Conservation (phyloP, 345 rosid genomes). For the Ceriops decandra region DNA sequence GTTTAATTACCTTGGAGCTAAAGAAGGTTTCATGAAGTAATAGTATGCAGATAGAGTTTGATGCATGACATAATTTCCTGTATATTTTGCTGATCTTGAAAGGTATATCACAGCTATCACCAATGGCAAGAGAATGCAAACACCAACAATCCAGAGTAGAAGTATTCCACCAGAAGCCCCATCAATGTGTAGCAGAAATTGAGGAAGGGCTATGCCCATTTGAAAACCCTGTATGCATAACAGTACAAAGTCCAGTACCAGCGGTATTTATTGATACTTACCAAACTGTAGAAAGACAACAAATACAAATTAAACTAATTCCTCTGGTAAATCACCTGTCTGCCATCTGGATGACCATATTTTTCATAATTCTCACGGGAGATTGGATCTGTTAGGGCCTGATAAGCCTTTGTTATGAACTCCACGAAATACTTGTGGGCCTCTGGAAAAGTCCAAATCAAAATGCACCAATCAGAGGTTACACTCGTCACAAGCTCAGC, state of each 20-base stretch:
- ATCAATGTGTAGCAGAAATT: conserved; percentile 82
- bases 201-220: conserved; percentile 99
- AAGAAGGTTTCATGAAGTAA: conserved; percentile 89
- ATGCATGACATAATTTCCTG: conserved; percentile 98
- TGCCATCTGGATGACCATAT: conserved; percentile 99
- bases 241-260: conserved; percentile 15
- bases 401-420: conserved; percentile 92
- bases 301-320: conserved; percentile 3
- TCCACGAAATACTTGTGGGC: conserved; percentile 83
- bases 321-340: conserved; percentile 52
- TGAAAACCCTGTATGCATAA: conserved; percentile 75
- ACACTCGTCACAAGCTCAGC: conserved; percentile 1
- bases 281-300: background rate
- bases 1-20: conserved; percentile 81
- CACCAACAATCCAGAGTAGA: conserved; percentile 93
- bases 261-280: too few species aligned
- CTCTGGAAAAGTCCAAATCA: conserved; percentile 43
- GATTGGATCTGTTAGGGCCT: conserved; percentile 86
- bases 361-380: conserved; percentile 97
- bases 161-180: conserved; percentile 97
- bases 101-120: conserved; percentile 94
- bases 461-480: conserved; percentile 13
- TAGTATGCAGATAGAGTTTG: conserved; percentile 88
- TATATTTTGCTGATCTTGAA: conserved; percentile 91
- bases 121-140: conserved; percentile 94